Evolutionary conservation across 208 protist species (phyloP).

Genomic region (Crithidia acanthocephali): DNA sequence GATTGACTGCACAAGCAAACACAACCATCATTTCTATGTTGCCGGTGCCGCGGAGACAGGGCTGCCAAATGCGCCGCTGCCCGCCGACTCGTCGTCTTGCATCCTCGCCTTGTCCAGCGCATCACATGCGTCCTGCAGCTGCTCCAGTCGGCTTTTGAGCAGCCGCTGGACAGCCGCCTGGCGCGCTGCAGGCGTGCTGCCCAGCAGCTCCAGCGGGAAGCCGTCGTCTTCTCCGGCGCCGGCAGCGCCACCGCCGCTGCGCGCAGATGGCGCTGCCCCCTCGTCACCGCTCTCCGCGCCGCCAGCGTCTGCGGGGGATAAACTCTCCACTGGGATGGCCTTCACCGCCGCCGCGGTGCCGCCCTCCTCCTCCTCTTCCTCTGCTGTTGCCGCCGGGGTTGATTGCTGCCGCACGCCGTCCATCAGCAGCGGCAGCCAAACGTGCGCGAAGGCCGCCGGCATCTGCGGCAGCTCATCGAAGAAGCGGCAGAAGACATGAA

Average conservation of each 20-base stretch:
- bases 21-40: no score
- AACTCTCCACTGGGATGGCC: neutral
- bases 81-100: neutral
- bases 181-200: constrained; percentile 24
- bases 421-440: constrained; percentile 70
- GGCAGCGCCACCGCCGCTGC: neutral
- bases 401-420: constrained; percentile 5
- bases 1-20: no score
- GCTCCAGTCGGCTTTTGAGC: constrained; percentile 33
- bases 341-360: neutral
- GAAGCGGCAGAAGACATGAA: constrained; percentile 54
- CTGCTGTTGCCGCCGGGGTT: neutral
- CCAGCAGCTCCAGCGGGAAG: constrained; percentile 42
- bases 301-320: neutral
- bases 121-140: constrained; percentile 37
- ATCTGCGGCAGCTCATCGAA: constrained; percentile 78
- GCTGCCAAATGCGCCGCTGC: neutral
- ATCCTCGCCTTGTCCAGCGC: constrained; percentile 28
- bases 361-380: neutral
- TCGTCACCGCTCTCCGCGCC: neutral
- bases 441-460: constrained; percentile 65
- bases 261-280: no score
- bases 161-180: constrained; percentile 33
- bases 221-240: constrained; percentile 19
- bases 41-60: neutral